Base-by-base conservation (phyloP, 306 rosid genomes). In the Cajanus cajan region DNA sequence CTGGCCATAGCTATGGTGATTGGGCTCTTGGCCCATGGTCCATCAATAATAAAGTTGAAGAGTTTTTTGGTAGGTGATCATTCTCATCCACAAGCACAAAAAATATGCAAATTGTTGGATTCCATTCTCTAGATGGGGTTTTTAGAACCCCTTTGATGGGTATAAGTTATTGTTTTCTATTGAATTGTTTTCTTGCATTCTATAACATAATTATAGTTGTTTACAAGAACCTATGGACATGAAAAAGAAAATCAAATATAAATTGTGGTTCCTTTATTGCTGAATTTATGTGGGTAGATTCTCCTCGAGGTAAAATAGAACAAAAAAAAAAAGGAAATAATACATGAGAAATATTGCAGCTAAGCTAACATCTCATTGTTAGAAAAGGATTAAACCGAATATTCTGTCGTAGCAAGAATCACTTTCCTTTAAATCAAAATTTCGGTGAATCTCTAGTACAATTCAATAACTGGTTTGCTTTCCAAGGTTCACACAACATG, bases 1-100 rank as follows among this genome's bases (percentile, higher is more conserved):
- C n/a, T n/a, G n/a, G n/a, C n/a, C n/a, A n/a, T n/a, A n/a, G n/a
- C n/a, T n/a, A n/a, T n/a, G n/a, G n/a, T n/a, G n/a, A n/a, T n/a
- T n/a, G n/a, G n/a, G n/a, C n/a, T n/a, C n/a, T n/a, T n/a, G n/a
- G n/a, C n/a, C n/a, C n/a, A n/a, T n/a, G n/a, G n/a, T n/a, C n/a
- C n/a, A n/a, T n/a, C n/a, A n/a, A 89, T 66, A 86, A 92, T 61
- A 78, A 79, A 66, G 89, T 93, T 62, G 84, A 94, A 78, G 98
- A 92, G 83, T 90, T 94, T 82, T 86, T 89, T 58, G 93, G 93
- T 90, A 2, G 97, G 91, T 59, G 94, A 88, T 82, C 88, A 83
- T 48, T 83, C 89, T 86, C 97, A 90, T 85, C 90, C 97, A 21
- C 88, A 69, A 43, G 90, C 92, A 64, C 86, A 73, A 25, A 85